Percentiles rank a stretch among this genome's conserved stretches.
Evolutionary conservation across 1,284 basidiomycete genomes (phyloP).

Genomic region (Ceratorhiza oryzae-sativae): DNA sequence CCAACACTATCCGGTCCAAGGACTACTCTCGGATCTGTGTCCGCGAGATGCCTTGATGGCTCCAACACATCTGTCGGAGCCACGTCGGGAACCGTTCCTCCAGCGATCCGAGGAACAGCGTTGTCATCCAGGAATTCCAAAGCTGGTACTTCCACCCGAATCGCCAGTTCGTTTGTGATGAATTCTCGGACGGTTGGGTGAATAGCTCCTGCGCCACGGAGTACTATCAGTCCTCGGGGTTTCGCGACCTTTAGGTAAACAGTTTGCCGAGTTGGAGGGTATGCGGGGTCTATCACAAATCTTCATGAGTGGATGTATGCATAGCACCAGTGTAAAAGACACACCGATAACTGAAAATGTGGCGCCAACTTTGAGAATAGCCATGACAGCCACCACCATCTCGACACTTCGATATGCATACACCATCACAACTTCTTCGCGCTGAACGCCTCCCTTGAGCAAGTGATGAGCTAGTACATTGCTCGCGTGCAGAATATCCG

Average conservation of each 20-base stretch:
- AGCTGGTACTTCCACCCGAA: slow-evolving; percentile 93
- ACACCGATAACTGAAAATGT: slow-evolving; percentile 97
- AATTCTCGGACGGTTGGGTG: slow-evolving; percentile 86
- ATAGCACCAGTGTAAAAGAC: slow-evolving; percentile 45
- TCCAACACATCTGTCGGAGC: slow-evolving; percentile 61
- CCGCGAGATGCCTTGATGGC: slow-evolving; percentile 60
- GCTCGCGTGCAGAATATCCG: slow-evolving; percentile 80
- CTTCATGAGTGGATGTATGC: neutral
- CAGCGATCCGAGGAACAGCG: slow-evolving; percentile 64
- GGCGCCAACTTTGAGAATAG: slow-evolving; percentile 94
- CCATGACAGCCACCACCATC: slow-evolving; percentile 96
- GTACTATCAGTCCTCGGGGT: slow-evolving; percentile 91
- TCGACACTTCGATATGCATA: slow-evolving; percentile 98
- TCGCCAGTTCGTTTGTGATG: slow-evolving; percentile 79
- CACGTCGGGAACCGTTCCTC: slow-evolving; percentile 59
- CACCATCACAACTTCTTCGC: slow-evolving; percentile 99
- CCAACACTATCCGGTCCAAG: slow-evolving; percentile 96
- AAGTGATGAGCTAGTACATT: slow-evolving; percentile 95
- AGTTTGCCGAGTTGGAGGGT: slow-evolving; percentile 93
- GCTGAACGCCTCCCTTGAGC: slow-evolving; percentile 81
- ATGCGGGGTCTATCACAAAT: slow-evolving; percentile 87
- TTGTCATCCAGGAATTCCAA: slow-evolving; percentile 64
- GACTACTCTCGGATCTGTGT: slow-evolving; percentile 78
- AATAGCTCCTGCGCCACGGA: slow-evolving; percentile 89
- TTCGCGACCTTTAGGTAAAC: slow-evolving; percentile 94